phyloP scores from a whole-genome alignment of 164 flowering plant genomes.

The Dillenia suffruticosa region DNA sequence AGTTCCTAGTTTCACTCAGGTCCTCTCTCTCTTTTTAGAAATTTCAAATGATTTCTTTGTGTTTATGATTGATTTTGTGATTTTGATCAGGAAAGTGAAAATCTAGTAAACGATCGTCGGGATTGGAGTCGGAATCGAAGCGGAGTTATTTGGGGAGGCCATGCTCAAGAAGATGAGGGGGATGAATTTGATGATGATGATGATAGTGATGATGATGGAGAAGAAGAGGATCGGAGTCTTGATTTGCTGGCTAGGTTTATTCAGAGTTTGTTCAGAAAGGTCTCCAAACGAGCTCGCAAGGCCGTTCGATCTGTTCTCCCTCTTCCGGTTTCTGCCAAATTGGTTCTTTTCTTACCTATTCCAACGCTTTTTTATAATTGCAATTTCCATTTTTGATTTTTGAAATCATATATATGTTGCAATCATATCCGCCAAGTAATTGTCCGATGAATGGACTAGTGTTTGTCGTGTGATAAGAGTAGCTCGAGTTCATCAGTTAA shows the following conservation, averaged over 20 bases:
- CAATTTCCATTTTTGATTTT: too few species aligned
- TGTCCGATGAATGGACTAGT: too few species aligned
- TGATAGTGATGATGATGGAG: conserved; percentile 56
- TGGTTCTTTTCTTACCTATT: conserved; percentile 33
- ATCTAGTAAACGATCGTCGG: conserved; percentile 24
- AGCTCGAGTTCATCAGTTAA: too few species aligned
- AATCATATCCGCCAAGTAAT: too few species aligned
- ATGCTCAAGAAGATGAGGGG: conserved; percentile 5
- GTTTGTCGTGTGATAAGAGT: too few species aligned
- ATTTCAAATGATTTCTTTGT: not conserved
- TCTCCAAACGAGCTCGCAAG: conserved; percentile 65
- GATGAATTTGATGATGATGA: conserved; percentile 36
- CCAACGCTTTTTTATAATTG: not conserved
- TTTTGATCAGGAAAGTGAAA: conserved; percentile 33
- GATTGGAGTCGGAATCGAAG: conserved; percentile 27
- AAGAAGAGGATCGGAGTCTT: conserved; percentile 75
- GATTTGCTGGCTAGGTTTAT: conserved; percentile 71
- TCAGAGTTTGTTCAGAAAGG: conserved; percentile 68
- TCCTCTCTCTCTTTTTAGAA: conserved; percentile 4
- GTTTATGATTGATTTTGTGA: conserved; percentile 2
- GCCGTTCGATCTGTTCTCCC: conserved; percentile 87
- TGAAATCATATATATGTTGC: too few species aligned
- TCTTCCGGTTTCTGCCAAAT: conserved; percentile 45
- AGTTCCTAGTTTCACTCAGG: conserved; percentile 33
- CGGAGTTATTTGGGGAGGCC: conserved; percentile 6